Conservation (phyloP, 345 rosid species). For the Salix suchowensis region DNA sequence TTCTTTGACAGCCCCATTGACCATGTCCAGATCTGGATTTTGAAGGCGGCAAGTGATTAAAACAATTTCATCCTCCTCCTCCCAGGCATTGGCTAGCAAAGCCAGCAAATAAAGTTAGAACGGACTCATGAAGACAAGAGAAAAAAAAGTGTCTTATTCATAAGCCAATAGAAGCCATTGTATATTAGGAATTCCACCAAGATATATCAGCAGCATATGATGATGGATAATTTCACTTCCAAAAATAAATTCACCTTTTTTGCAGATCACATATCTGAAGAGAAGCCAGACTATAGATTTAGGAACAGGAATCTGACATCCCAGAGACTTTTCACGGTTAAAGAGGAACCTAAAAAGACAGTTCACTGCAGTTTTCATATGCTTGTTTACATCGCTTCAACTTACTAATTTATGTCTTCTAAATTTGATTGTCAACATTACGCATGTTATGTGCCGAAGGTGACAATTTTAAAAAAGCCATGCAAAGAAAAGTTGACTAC, state of each 20-base stretch:
- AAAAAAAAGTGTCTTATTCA: neutral
- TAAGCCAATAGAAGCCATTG: neutral
- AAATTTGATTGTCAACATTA: neutral
- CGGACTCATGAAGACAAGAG: neutral
- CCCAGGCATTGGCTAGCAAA: constrained; percentile 91
- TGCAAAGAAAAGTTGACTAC: neutral
- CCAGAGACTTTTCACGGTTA: neutral
- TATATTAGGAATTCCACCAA: neutral
- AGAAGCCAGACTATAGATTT: neutral
- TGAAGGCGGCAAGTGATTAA: constrained; percentile 75
- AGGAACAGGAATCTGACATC: neutral
- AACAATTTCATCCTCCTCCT: constrained; percentile 90
- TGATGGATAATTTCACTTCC: neutral
- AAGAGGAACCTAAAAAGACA: neutral
- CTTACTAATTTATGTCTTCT: neutral
- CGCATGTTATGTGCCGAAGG: neutral
- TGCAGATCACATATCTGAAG: neutral
- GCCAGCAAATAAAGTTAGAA: constrained; percentile 19
- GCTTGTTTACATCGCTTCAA: neutral
- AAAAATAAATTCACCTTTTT: neutral
- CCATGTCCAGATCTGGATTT: constrained; percentile 77
- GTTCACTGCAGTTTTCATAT: neutral
- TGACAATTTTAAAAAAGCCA: neutral
- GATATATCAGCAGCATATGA: neutral
- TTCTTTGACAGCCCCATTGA: constrained; percentile 66